phyloP scores from a whole-genome alignment of 345 rosid species.

The Salix brachista region DNA sequence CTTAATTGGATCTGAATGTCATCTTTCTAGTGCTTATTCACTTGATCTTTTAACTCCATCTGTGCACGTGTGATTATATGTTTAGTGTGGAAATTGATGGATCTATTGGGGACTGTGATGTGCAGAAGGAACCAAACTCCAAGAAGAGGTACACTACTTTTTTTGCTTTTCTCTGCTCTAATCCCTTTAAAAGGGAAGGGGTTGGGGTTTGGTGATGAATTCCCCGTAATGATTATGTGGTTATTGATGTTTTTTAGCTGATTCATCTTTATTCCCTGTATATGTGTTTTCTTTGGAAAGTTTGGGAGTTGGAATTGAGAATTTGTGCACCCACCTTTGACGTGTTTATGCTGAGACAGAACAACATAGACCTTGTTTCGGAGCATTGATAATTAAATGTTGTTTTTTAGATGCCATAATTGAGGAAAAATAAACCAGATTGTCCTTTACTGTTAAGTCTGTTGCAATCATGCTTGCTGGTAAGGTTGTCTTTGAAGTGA shows the following conservation, averaged over 20 bases:
- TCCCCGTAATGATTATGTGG: not conserved
- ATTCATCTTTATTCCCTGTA: not conserved
- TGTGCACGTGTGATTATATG: constrained; percentile 16
- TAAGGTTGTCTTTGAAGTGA: not conserved
- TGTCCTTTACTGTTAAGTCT: not conserved
- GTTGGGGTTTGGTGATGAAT: not conserved
- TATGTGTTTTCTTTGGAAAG: not conserved
- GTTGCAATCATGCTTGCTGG: not conserved
- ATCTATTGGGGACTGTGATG: constrained; percentile 63
- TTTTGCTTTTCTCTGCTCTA: not conserved
- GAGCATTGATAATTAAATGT: not conserved
- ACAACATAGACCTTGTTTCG: not conserved
- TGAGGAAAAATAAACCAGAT: too few species aligned
- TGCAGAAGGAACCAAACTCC: constrained; percentile 62
- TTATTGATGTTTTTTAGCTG: not conserved
- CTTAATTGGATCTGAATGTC: not conserved
- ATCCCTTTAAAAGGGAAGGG: not conserved
- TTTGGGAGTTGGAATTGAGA: constrained; percentile 1
- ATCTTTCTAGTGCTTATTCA: not conserved
- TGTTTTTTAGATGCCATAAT: not conserved
- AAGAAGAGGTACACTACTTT: constrained; percentile 60
- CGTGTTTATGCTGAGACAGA: not conserved
- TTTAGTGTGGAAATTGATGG: constrained; percentile 61
- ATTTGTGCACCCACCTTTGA: not conserved
- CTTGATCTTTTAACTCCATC: not conserved